phyloP scores from a whole-genome alignment of 805 yeast species.

The Metschnikowia cerradonensis region DNA sequence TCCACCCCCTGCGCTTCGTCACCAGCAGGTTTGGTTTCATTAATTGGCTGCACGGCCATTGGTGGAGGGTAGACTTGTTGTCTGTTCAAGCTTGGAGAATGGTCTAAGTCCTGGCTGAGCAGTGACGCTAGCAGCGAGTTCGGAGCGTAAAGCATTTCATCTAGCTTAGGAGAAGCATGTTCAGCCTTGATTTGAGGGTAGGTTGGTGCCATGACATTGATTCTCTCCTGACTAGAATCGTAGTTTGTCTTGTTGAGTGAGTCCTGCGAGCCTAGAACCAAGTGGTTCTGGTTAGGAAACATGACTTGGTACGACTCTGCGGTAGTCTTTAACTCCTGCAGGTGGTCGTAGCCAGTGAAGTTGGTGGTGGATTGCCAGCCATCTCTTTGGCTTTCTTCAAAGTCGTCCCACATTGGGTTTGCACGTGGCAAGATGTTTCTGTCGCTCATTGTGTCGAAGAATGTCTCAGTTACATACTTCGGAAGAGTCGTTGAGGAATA shows the following conservation, averaged over 20 bases:
- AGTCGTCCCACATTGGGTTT: slow-evolving; percentile 1
- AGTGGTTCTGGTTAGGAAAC: neutral
- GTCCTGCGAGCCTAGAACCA: slow-evolving; percentile 1
- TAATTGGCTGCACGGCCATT: neutral
- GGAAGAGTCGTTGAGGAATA: neutral
- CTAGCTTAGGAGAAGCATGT: neutral
- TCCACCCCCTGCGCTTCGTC: neutral
- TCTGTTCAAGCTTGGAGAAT: neutral
- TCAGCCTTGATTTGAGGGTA: neutral
- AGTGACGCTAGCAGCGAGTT: neutral
- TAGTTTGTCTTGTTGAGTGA: neutral
- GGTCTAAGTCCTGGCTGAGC: slow-evolving; percentile 1
- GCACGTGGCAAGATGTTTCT: slow-evolving; percentile 3
- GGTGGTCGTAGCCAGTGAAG: slow-evolving; percentile 2
- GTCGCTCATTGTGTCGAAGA: slow-evolving; percentile 2
- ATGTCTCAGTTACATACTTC: slow-evolving; percentile 2
- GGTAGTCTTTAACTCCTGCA: neutral
- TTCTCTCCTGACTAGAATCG: neutral
- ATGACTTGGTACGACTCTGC: slow-evolving; percentile 2
- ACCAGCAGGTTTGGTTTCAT: neutral
- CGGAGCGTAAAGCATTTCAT: neutral
- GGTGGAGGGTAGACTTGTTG: neutral
- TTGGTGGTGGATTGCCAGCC: neutral
- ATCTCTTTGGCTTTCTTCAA: neutral
- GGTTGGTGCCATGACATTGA: neutral